Percentiles rank a stretch among this genome's conserved stretches.
Evolutionary conservation across 176 grass and related monocot species (phyloP).

Genomic region (Avena atlantica): DNA sequence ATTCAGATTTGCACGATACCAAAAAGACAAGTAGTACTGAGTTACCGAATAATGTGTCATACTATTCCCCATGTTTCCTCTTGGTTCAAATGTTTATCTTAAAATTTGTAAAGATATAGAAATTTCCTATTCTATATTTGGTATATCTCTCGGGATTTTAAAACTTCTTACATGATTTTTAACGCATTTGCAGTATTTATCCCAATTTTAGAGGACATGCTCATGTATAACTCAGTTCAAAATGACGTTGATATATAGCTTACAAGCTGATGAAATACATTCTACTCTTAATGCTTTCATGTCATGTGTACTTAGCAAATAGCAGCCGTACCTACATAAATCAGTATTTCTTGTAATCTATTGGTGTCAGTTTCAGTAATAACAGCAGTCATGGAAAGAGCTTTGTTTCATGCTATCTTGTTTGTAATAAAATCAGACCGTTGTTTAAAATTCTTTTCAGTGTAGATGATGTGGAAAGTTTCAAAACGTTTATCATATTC

Average conservation of each 20-base stretch:
- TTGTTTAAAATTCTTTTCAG: not conserved
- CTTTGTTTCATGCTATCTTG: slow-evolving; percentile 22
- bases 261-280: slow-evolving; percentile 2
- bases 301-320: not conserved
- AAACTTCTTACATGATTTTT: slow-evolving; percentile 4
- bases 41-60: not conserved
- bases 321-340: not conserved
- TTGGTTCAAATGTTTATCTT: not conserved
- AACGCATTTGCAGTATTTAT: not conserved
- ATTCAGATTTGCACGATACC: slow-evolving; percentile 13
- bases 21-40: not conserved
- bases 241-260: not conserved
- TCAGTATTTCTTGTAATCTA: slow-evolving; percentile 23
- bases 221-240: slow-evolving; percentile 24
- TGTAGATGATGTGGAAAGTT: slow-evolving; percentile 28
- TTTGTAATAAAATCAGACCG: not conserved
- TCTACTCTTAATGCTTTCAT: not conserved
- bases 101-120: not conserved
- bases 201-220: not conserved
- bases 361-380: not conserved
- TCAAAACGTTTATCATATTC: not conserved
- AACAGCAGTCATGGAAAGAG: not conserved
- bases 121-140: not conserved
- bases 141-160: not conserved
- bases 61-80: not conserved